Evolutionary conservation across 2,329 filamentous ascomycete genomes (phyloP).

Genomic region (Fonsecaea multimorphosa): DNA sequence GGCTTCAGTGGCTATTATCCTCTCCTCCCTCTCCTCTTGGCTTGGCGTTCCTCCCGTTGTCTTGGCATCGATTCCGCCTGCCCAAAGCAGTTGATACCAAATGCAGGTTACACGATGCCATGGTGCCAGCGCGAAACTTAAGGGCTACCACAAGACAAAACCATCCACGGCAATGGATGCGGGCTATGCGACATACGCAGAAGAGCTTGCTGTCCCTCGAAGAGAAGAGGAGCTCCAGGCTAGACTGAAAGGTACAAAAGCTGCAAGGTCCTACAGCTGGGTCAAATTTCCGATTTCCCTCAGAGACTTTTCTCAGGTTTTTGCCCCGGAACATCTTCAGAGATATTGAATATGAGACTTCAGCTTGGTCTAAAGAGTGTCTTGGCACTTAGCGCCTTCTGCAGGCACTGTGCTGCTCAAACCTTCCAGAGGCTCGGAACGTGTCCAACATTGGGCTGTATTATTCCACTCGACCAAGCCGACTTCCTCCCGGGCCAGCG

Average conservation of each 20-base stretch:
- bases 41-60: slow-evolving; percentile 22
- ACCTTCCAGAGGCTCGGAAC: slow-evolving; percentile 63
- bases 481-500: slow-evolving; percentile 84
- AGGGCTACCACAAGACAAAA: slow-evolving; percentile 18
- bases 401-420: slow-evolving; percentile 49
- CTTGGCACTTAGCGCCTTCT: slow-evolving; percentile 30
- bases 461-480: slow-evolving; percentile 67
- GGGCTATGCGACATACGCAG: background rate
- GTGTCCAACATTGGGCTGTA: slow-evolving; percentile 62
- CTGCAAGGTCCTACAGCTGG: slow-evolving; percentile 20
- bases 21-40: slow-evolving; percentile 5
- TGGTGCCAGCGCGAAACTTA: slow-evolving; percentile 18
- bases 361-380: slow-evolving; percentile 26
- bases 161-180: background rate
- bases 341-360: slow-evolving; percentile 17
- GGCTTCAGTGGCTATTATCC: slow-evolving; percentile 25
- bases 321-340: background rate
- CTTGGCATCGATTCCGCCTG: slow-evolving; percentile 28
- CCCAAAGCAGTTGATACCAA: slow-evolving; percentile 19
- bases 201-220: slow-evolving; percentile 5
- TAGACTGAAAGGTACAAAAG: slow-evolving; percentile 19
- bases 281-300: slow-evolving; percentile 1
- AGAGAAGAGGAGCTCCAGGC: background rate
- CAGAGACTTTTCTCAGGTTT: slow-evolving; percentile 14
- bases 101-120: slow-evolving; percentile 3